Percentiles rank a stretch among this genome's conserved stretches.
These are phyloP conservation scores for Ichthyophonus hoferi DNA, from an alignment of 208 protist species.

Conservation along the genomic window DNA sequence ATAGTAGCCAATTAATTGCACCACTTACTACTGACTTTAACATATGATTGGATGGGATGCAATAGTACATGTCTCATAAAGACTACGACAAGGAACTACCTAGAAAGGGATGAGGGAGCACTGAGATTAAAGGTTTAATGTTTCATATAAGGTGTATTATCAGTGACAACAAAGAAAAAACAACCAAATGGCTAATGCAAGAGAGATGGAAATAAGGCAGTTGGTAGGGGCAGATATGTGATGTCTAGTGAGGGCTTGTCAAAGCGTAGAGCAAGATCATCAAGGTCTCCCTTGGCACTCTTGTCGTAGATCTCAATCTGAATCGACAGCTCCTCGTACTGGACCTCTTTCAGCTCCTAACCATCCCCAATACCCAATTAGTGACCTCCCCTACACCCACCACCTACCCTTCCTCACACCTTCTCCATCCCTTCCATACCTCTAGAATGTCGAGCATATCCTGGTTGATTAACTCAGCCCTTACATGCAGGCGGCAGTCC, in stretches of 20 bases:
- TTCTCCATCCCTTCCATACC: not conserved
- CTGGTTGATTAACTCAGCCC: conserved; percentile 11
- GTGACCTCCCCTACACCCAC: not conserved
- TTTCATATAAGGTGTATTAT: too few relatives aligned
- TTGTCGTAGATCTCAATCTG: conserved; percentile 33
- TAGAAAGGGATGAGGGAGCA: too few relatives aligned
- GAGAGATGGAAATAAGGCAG: too few relatives aligned
- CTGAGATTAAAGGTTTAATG: too few relatives aligned
- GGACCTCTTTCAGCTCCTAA: not conserved
- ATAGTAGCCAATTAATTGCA: too few relatives aligned
- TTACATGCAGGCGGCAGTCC: conserved; percentile 20
- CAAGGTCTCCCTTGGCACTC: not conserved
- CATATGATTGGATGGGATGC: too few relatives aligned
- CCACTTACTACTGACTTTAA: too few relatives aligned
- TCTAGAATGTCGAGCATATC: not conserved
- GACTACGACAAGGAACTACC: too few relatives aligned
- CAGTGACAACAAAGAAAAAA: not conserved
- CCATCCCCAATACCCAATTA: not conserved
- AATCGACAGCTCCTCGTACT: conserved; percentile 1
- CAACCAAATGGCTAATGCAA: not conserved
- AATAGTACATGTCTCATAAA: too few relatives aligned
- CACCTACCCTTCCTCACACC: not conserved
- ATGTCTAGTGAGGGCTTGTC: not conserved
- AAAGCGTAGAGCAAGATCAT: not conserved
- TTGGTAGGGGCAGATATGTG: too few relatives aligned